These are phyloP conservation scores for Colletotrichum orchidophilum DNA, from an alignment of 2,329 filamentous ascomycete genomes.

Conservation along the genomic window DNA sequence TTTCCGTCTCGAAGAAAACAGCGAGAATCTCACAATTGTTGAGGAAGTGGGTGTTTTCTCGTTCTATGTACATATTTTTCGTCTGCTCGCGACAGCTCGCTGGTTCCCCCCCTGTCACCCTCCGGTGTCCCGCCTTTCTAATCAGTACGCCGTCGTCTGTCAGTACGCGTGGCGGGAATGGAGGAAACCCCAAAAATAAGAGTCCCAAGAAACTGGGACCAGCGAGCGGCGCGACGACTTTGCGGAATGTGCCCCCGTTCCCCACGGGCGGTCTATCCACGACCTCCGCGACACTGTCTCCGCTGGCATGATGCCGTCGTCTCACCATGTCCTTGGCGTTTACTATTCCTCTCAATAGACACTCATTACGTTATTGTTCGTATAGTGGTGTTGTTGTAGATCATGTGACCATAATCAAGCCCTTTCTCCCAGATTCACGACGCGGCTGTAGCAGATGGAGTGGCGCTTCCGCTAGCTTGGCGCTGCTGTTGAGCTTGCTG, in stretches of 20 bases:
- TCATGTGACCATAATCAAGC: not conserved
- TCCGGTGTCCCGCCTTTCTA: not conserved
- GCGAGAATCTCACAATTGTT: constrained; percentile 15
- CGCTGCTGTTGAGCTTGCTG: constrained; percentile 39
- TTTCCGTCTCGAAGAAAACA: not conserved
- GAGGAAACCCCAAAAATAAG: too few relatives aligned
- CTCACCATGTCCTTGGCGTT: not conserved
- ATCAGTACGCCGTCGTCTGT: not conserved
- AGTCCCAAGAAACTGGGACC: not conserved
- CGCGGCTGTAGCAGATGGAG: constrained; percentile 41
- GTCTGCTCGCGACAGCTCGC: constrained; percentile 29
- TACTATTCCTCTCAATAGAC: not conserved
- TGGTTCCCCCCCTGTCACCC: not conserved
- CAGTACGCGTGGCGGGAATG: not conserved
- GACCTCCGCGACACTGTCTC: not conserved
- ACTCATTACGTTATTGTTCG: not conserved
- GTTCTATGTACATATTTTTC: constrained; percentile 22
- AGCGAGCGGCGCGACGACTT: constrained; percentile 26
- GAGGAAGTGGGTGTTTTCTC: not conserved
- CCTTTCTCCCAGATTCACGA: not conserved
- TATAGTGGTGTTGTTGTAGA: not conserved
- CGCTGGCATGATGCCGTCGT: not conserved
- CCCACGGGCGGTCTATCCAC: constrained; percentile 3
- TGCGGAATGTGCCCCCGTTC: constrained; percentile 1
- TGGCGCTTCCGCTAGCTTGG: constrained; percentile 51